Evolutionary conservation across 345 rosid species (phyloP).

Genomic region (Salix viminalis): DNA sequence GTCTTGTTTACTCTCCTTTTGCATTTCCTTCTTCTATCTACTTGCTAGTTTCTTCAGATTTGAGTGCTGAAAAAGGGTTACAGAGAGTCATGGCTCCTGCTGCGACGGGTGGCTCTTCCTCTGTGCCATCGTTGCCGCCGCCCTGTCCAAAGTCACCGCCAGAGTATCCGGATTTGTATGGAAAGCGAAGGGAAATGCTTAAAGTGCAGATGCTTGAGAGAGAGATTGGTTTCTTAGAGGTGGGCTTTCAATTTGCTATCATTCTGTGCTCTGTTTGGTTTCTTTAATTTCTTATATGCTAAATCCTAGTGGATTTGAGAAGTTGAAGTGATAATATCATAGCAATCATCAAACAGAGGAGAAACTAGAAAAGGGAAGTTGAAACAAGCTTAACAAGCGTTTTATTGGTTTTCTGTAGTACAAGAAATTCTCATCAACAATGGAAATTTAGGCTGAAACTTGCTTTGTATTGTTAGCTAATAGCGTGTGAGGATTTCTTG

Average conservation of each 20-base stretch:
- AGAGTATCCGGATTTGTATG: constrained; percentile 89
- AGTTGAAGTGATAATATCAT: not conserved
- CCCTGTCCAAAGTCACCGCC: constrained; percentile 93
- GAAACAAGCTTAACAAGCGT: not conserved
- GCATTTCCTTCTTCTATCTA: not conserved
- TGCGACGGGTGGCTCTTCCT: constrained; percentile 9
- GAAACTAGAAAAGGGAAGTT: not conserved
- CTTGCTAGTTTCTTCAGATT: not conserved
- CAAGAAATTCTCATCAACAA: not conserved
- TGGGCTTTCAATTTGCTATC: constrained; percentile 23
- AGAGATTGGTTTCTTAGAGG: constrained; percentile 89
- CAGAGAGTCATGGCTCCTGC: not conserved
- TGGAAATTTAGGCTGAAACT: not conserved
- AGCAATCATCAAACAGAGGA: not conserved
- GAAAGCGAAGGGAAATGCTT: constrained; percentile 74
- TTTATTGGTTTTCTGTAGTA: not conserved
- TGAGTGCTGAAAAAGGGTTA: not conserved
- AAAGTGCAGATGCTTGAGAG: constrained; percentile 86
- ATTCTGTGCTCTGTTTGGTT: not conserved
- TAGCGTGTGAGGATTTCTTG: too few relatives aligned
- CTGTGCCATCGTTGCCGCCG: constrained; percentile 23
- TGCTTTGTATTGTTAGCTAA: not conserved
- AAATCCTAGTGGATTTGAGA: not conserved
- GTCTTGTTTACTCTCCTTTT: not conserved
- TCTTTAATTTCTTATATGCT: not conserved